Conservation (phyloP, 345 rosid genomes). For the Gossypium australe region DNA sequence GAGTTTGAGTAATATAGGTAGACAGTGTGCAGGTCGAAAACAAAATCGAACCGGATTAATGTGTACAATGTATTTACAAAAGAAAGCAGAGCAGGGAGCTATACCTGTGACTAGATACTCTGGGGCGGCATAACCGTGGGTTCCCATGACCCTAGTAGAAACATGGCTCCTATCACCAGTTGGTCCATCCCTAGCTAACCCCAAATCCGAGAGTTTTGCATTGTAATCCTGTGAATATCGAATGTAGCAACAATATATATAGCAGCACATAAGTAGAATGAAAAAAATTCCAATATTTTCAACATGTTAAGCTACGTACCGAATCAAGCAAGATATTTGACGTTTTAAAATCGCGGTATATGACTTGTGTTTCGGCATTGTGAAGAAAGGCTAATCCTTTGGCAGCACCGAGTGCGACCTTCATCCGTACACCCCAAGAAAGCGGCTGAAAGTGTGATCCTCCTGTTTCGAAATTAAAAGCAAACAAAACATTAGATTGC, state of each 20-base stretch:
- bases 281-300: slow-evolving; percentile 16
- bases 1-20: background rate
- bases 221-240: slow-evolving; percentile 52
- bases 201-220: slow-evolving; percentile 92
- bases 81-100: background rate
- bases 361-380: too few relatives aligned
- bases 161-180: slow-evolving; percentile 81
- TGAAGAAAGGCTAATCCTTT: too few relatives aligned
- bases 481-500: too few relatives aligned
- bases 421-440: too few relatives aligned
- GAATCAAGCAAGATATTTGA: slow-evolving; percentile 12
- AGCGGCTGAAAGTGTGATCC: too few relatives aligned
- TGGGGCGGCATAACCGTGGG: slow-evolving; percentile 94
- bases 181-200: slow-evolving; percentile 97
- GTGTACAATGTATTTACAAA: too few relatives aligned
- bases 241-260: background rate
- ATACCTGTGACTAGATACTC: slow-evolving; percentile 87
- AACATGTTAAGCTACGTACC: slow-evolving; percentile 26
- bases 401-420: too few relatives aligned
- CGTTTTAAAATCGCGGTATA: too few relatives aligned
- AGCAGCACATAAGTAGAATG: slow-evolving; percentile 9
- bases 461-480: too few relatives aligned
- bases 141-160: slow-evolving; percentile 87
- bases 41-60: background rate
- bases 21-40: background rate